Percentiles rank a stretch among this genome's conserved stretches.
Evolutionary conservation across 176 grass and related monocot species (phyloP).

Genomic region (Panicum miliaceum): DNA sequence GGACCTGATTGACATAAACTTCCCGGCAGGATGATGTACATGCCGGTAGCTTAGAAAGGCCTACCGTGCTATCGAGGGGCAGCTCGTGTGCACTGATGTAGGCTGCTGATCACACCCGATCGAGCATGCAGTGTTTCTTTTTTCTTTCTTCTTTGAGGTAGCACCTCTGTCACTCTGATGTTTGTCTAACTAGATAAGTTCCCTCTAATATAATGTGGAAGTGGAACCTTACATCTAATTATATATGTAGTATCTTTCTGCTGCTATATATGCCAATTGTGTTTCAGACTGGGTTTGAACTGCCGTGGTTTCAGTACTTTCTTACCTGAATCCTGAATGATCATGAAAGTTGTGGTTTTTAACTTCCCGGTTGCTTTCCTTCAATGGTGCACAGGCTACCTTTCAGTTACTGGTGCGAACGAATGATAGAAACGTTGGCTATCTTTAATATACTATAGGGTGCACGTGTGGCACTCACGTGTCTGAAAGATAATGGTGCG

Average conservation of each 20-base stretch:
- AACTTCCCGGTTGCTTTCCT: not conserved
- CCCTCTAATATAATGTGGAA: slow-evolving; percentile 42
- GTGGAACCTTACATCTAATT: slow-evolving; percentile 33
- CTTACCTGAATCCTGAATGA: not conserved
- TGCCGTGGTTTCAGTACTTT: slow-evolving; percentile 14
- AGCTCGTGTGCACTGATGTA: slow-evolving; percentile 26
- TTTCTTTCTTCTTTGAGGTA: not conserved
- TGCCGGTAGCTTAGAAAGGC: slow-evolving; percentile 9
- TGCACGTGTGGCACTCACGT: too few relatives aligned
- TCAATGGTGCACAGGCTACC: too few relatives aligned
- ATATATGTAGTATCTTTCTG: slow-evolving; percentile 3
- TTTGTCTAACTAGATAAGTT: slow-evolving; percentile 34
- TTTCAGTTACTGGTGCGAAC: too few relatives aligned
- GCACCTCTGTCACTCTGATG: slow-evolving; percentile 7
- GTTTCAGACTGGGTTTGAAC: slow-evolving; percentile 20
- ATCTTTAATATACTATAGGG: too few relatives aligned
- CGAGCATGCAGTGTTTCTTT: slow-evolving; percentile 21
- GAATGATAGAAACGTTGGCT: too few relatives aligned
- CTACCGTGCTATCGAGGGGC: slow-evolving; percentile 21
- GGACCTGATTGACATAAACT: slow-evolving; percentile 41
- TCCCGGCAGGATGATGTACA: slow-evolving; percentile 15
- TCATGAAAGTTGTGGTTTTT: not conserved
- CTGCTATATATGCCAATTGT: not conserved
- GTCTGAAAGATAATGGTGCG: too few relatives aligned
- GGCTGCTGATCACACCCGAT: slow-evolving; percentile 35